A percentile compares a stretch with the other conserved stretches of the same genome.
Evolutionary conservation across 2,329 filamentous ascomycete species (phyloP).

Genomic region (Penicillium polonicum): DNA sequence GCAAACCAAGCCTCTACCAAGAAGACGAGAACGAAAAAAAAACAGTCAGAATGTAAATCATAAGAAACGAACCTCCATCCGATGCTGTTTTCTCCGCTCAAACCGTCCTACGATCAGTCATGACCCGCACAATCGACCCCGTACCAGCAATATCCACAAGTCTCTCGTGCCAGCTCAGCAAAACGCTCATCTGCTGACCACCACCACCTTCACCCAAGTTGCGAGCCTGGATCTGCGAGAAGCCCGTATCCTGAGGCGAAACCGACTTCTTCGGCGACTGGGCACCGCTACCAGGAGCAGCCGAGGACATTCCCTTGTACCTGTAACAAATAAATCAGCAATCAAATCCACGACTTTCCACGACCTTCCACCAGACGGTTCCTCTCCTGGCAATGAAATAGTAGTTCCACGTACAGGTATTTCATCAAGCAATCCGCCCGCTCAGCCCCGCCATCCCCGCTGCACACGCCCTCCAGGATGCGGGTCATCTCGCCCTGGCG

Average conservation of each 20-base stretch:
- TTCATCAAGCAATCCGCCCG: constrained; percentile 94
- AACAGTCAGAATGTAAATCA: constrained; percentile 7
- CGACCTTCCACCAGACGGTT: too few species aligned
- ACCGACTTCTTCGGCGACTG: constrained; percentile 53
- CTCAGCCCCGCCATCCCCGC: constrained; percentile 75
- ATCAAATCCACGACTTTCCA: neutral
- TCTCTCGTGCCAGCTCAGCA: constrained; percentile 99
- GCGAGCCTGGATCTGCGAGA: constrained; percentile 71
- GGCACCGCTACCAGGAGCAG: constrained; percentile 39
- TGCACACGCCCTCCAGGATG: constrained; percentile 78
- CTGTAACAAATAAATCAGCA: constrained; percentile 46
- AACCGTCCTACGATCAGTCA: constrained; percentile 94
- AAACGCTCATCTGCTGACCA: constrained; percentile 88
- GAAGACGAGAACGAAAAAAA: constrained; percentile 14
- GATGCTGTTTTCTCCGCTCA: constrained; percentile 38
- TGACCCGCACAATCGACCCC: constrained; percentile 88
- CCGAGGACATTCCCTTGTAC: constrained; percentile 81
- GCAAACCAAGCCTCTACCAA: constrained; percentile 24
- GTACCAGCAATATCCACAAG: constrained; percentile 89
- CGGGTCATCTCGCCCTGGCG: constrained; percentile 94
- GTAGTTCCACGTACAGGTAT: constrained; percentile 70
- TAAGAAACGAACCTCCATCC: constrained; percentile 11
- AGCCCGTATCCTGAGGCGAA: constrained; percentile 79
- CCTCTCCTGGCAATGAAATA: neutral
- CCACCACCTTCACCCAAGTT: constrained; percentile 65